A percentile compares a stretch with the other conserved stretches of the same genome.
These are phyloP conservation scores for Uronychia binucleata DNA, from an alignment of 73 alveolate genomes.

Conservation along the genomic window DNA sequence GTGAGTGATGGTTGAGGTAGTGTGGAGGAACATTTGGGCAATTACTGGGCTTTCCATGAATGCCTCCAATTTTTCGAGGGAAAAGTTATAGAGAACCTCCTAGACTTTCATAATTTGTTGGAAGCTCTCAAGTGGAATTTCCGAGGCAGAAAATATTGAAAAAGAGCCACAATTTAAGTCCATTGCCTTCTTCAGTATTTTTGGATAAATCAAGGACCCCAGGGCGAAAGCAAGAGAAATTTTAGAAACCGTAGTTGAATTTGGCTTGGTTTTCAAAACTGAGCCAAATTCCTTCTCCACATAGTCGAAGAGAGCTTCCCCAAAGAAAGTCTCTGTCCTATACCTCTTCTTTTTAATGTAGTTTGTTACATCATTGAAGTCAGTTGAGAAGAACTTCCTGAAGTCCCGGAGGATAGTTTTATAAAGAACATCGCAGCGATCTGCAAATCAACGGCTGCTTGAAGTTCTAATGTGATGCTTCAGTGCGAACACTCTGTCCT, in stretches of 20 bases:
- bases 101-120: not conserved
- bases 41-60: not conserved
- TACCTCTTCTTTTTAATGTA: constrained; percentile 33
- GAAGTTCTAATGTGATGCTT: not conserved
- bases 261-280: not conserved
- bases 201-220: not conserved
- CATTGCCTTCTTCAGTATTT: not conserved
- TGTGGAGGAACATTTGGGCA: not conserved
- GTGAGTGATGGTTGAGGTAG: no score
- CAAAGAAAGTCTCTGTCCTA: not conserved
- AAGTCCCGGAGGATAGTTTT: constrained; percentile 48
- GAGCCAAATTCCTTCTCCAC: not conserved
- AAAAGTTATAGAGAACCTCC: not conserved
- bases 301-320: not conserved
- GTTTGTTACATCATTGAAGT: constrained; percentile 39
- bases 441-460: constrained; percentile 10
- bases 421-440: constrained; percentile 49
- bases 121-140: not conserved
- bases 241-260: not conserved
- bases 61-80: not conserved
- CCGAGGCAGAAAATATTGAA: not conserved
- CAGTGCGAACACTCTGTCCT: not conserved
- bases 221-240: not conserved
- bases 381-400: constrained; percentile 39
- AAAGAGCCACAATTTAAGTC: not conserved